Evolutionary conservation across 2,329 filamentous ascomycete species (phyloP).

Genomic region (Thelonectria olida): DNA sequence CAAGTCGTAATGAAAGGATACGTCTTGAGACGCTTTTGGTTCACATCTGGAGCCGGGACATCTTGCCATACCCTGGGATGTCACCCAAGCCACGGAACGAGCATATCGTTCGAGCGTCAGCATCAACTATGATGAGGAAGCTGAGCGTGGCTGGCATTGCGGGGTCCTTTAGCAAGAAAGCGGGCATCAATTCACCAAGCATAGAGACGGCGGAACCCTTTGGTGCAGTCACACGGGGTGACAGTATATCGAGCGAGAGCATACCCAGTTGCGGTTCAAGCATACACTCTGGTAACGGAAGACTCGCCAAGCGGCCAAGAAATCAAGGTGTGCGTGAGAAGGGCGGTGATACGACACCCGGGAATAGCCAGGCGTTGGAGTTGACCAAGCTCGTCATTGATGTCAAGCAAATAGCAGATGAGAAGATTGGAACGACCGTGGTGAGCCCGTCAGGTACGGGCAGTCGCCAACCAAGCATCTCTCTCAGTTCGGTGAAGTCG

Average conservation of each 20-base stretch:
- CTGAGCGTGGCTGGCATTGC: conserved; percentile 84
- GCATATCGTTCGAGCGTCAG: conserved; percentile 78
- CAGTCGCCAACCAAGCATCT: conserved; percentile 15
- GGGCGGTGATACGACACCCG: conserved; percentile 4
- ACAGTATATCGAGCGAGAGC: conserved; percentile 28
- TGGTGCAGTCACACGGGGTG: neutral
- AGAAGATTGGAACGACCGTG: neutral
- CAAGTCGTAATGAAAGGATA: conserved; percentile 78
- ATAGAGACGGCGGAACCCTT: neutral
- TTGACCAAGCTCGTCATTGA: conserved; percentile 12
- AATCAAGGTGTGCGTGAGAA: conserved; percentile 16
- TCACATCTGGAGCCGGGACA: conserved; percentile 86
- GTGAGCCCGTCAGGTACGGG: conserved; percentile 18
- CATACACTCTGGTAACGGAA: conserved; percentile 19
- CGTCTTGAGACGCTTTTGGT: conserved; percentile 77
- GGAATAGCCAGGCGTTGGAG: conserved; percentile 9
- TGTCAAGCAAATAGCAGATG: neutral
- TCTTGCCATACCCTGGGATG: conserved; percentile 86
- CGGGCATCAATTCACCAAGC: conserved; percentile 59
- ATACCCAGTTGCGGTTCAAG: conserved; percentile 14
- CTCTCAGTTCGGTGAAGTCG: conserved; percentile 14
- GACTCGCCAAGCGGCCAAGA: conserved; percentile 19
- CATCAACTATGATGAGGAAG: conserved; percentile 87
- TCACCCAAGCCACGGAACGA: conserved; percentile 70
- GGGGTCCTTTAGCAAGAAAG: conserved; percentile 78